phyloP scores from a whole-genome alignment of 2,329 filamentous ascomycete genomes.

The Alternaria triticina region DNA sequence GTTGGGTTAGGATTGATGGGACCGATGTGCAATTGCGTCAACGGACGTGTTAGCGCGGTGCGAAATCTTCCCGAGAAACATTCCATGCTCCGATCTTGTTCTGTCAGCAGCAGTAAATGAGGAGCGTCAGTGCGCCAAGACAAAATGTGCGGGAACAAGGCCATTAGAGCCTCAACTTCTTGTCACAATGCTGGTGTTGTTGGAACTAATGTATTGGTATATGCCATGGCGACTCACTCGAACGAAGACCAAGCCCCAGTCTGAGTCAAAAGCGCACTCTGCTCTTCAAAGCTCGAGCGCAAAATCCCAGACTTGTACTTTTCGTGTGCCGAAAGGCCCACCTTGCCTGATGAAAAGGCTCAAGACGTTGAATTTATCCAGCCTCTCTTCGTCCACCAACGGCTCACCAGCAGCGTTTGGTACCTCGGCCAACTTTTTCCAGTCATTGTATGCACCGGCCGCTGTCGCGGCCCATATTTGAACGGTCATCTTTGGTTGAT shows the following conservation, averaged over 20 bases:
- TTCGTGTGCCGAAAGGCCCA: conserved; percentile 39
- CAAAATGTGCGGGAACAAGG: not conserved
- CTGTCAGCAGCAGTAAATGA: not conserved
- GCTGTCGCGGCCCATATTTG: conserved; percentile 41
- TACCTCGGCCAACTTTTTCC: conserved; percentile 41
- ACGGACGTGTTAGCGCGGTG: not conserved
- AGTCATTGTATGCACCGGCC: conserved; percentile 33
- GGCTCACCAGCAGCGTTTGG: conserved; percentile 41
- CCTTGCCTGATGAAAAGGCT: conserved; percentile 46
- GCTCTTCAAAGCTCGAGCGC: conserved; percentile 11
- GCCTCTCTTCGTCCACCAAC: conserved; percentile 39
- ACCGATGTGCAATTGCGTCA: not conserved
- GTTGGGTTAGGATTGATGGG: not conserved
- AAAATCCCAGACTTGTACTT: conserved; percentile 47
- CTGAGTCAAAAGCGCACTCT: not conserved
- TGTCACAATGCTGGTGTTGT: not conserved
- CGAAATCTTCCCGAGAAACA: not conserved
- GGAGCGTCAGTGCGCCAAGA: not conserved
- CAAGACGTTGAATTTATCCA: conserved; percentile 31
- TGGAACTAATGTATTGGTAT: not conserved
- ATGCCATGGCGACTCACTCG: not conserved
- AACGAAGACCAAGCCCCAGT: not conserved
- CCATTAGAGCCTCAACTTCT: not conserved
- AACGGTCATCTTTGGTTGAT: conserved; percentile 35
- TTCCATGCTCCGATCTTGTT: not conserved